Evolutionary conservation across 2,329 filamentous ascomycete species (phyloP).

Genomic region (Tothia fuscella): DNA sequence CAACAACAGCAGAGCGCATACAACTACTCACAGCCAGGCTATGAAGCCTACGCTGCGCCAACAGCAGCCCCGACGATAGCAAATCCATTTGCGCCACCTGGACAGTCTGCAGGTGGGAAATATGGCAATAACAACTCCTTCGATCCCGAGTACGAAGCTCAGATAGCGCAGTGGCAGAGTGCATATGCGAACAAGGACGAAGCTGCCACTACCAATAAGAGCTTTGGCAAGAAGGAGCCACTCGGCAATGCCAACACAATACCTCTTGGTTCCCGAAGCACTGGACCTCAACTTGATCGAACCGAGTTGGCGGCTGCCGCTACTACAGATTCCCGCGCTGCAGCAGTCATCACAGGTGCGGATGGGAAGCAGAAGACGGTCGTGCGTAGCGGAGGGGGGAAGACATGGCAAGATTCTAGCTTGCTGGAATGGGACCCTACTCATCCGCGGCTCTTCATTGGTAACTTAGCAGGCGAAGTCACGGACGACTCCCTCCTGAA

Average conservation of each 20-base stretch:
- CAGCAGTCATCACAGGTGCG: constrained; percentile 30
- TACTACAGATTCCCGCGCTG: constrained; percentile 31
- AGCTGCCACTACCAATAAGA: constrained; percentile 15
- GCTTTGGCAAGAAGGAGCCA: constrained; percentile 19
- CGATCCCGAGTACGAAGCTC: constrained; percentile 75
- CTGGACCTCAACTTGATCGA: constrained; percentile 25
- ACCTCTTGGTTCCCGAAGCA: constrained; percentile 12
- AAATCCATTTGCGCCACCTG: constrained; percentile 67
- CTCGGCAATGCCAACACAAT: constrained; percentile 32
- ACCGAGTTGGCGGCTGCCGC: constrained; percentile 28
- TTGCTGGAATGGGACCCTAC: constrained; percentile 93
- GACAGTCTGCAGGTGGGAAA: constrained; percentile 27
- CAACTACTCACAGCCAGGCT: constrained; percentile 17
- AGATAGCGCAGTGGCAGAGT: constrained; percentile 91
- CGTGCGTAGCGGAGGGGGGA: constrained; percentile 74
- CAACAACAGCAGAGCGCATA: constrained; percentile 4
- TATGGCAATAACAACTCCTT: constrained; percentile 24
- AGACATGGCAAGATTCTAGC: constrained; percentile 80
- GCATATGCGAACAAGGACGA: constrained; percentile 62
- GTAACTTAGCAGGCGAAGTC: constrained; percentile 92
- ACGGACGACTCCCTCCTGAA: constrained; percentile 93
- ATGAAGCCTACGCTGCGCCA: constrained; percentile 31
- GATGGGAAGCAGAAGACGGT: constrained; percentile 73
- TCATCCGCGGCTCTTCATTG: constrained; percentile 90
- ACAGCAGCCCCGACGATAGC: constrained; percentile 52